Evolutionary conservation across 2,329 filamentous ascomycete genomes (phyloP).

Genomic region (Metarhizium album): DNA sequence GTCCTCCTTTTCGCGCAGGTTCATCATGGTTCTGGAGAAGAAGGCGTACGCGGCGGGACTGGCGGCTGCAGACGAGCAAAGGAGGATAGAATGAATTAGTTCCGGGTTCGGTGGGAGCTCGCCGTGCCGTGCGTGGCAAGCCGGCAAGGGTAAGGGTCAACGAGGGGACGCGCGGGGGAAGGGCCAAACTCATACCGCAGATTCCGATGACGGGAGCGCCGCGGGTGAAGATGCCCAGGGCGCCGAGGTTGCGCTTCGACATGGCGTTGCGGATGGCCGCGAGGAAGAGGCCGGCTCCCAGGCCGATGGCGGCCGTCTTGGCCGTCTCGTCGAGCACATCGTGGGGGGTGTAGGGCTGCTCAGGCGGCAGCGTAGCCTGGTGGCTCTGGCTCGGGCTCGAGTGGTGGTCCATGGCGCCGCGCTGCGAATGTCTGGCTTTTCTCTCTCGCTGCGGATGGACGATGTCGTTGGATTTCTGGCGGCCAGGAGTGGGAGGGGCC

Average conservation of each 20-base stretch:
- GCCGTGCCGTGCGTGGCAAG: not conserved
- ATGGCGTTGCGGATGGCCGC: slow-evolving; percentile 82
- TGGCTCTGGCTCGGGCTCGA: slow-evolving; percentile 16
- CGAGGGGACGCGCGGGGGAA: too few relatives aligned
- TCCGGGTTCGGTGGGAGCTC: not conserved
- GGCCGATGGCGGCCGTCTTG: slow-evolving; percentile 54
- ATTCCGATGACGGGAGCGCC: slow-evolving; percentile 61
- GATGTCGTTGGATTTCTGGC: too few relatives aligned
- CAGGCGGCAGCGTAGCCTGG: slow-evolving; percentile 14
- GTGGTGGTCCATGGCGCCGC: slow-evolving; percentile 23
- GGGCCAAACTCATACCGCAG: slow-evolving; percentile 22
- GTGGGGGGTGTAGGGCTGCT: slow-evolving; percentile 51
- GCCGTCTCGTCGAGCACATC: slow-evolving; percentile 62
- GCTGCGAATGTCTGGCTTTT: slow-evolving; percentile 5
- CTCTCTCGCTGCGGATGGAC: too few relatives aligned
- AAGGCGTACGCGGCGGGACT: slow-evolving; percentile 67
- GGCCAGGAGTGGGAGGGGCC: too few relatives aligned
- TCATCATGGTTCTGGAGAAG: slow-evolving; percentile 64
- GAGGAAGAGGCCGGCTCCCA: slow-evolving; percentile 57
- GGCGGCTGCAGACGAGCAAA: slow-evolving; percentile 33
- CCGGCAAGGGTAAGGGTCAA: not conserved
- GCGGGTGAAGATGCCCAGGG: slow-evolving; percentile 68
- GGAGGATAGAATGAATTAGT: not conserved
- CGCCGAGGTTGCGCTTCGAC: slow-evolving; percentile 69
- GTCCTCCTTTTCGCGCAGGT: slow-evolving; percentile 78